Conservation (phyloP, 1,139 yeast species). For the Lodderomyces elongisporus region DNA sequence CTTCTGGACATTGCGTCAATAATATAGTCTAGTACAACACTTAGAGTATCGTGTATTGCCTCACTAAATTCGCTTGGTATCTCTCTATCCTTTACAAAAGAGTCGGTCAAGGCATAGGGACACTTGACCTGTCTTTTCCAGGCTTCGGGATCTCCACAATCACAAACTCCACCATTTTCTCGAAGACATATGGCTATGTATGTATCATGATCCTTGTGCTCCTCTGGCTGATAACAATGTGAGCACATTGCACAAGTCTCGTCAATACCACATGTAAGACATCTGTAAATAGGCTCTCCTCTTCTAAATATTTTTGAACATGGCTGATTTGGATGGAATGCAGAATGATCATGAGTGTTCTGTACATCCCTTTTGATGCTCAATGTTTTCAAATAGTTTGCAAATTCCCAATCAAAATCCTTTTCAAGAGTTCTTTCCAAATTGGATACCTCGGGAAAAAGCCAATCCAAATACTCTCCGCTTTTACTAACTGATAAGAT, state of each 20-base stretch:
- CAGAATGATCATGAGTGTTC: conserved; percentile 31
- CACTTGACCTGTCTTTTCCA: conserved; percentile 43
- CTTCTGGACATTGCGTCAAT: conserved; percentile 61
- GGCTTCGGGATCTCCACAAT: conserved; percentile 62
- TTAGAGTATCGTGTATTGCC: conserved; percentile 43
- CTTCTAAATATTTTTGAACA: conserved; percentile 72
- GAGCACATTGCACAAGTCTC: conserved; percentile 86
- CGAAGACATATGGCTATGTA: conserved; percentile 68
- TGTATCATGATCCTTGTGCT: conserved; percentile 74
- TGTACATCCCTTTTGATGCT: conserved; percentile 18
- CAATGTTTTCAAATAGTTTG: conserved; percentile 24
- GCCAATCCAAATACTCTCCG: conserved; percentile 45
- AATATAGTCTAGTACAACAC: conserved; percentile 61
- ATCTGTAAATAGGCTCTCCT: conserved; percentile 86
- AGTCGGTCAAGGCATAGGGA: conserved; percentile 21
- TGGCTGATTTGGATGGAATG: conserved; percentile 62
- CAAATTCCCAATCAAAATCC: conserved; percentile 35
- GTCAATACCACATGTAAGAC: conserved; percentile 79
- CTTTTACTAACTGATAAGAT: conserved; percentile 46
- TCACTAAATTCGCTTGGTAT: conserved; percentile 32
- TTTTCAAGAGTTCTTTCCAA: conserved; percentile 22
- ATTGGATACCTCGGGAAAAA: conserved; percentile 40
- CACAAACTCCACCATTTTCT: conserved; percentile 84
- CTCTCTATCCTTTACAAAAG: conserved; percentile 12
- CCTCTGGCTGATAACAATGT: conserved; percentile 64